Base-by-base conservation (phyloP, 129 eudicot species). In the Flaveria sonorensis region DNA sequence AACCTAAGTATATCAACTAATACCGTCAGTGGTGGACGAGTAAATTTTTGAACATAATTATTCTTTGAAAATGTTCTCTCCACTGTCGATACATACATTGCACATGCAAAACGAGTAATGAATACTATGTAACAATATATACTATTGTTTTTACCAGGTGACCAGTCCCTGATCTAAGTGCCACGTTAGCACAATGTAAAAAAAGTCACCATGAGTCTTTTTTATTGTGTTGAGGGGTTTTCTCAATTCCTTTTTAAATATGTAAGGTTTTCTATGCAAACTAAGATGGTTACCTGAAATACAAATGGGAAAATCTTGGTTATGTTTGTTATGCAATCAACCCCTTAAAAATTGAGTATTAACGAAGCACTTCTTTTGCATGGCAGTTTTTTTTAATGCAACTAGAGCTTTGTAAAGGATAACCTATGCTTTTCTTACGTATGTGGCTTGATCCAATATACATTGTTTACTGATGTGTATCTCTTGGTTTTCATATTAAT, bases 401-500 rank as follows among this genome's bases (percentile, higher is more conserved):
- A 36, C 47, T 43, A 43, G 3, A 43, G 13, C 47, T 43, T 43
- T 43, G 47, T 43, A 43, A 24, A 8, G 10, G 42, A 63, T 66
- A 32, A 3, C 46, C 71, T 39, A 66, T 43, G 52, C 43, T 21
- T 68, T 68, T 67, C 32, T 40, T 42, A 19, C 36, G 26, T 12
- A 12, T 10, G 18, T 6, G 13, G 18, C 28, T 23, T 60, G 57
- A 52, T 16, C 10, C 4, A 2, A 2, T 56, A 11, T 11, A 19
- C 40, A 60, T 24, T 60, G 14, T 24, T 24, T 60, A 60, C 15
- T 5, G 42, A 59, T n/a, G 7, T 26, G 18, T 60, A 60, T 60
- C 26, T 39, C 40, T n/a, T 66, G 15, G 47, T 56, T 43, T 39
- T 69, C 13, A 40, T 50, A 72, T 64, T 66, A 30, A n/a, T 67